phyloP scores from a whole-genome alignment of 2,329 filamentous ascomycete genomes.

The Scedosporium boydii region DNA sequence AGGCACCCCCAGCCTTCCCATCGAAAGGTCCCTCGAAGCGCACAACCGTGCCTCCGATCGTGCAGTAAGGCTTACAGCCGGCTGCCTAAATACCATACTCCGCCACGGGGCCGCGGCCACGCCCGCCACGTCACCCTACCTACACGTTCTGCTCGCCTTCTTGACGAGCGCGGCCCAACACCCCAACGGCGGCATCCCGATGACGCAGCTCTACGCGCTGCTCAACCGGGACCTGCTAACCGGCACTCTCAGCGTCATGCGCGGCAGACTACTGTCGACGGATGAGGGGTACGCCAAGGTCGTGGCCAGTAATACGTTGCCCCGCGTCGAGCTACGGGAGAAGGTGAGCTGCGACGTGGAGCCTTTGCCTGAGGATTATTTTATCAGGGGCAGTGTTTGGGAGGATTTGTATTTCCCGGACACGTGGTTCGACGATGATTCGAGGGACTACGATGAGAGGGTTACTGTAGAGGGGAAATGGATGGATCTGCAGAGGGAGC shows the following conservation, averaged over 20 bases:
- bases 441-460: constrained; percentile 57
- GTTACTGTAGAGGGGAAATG: constrained; percentile 41
- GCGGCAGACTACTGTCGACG: not conserved
- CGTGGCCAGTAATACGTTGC: not conserved
- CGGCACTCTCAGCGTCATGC: constrained; percentile 25
- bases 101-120: constrained; percentile 27
- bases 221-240: constrained; percentile 47
- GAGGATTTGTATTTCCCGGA: constrained; percentile 47
- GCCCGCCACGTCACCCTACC: constrained; percentile 48
- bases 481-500: not conserved
- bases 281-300: not conserved
- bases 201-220: constrained; percentile 29
- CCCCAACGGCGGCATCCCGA: constrained; percentile 12
- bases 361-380: constrained; percentile 61
- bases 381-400: constrained; percentile 54
- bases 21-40: not conserved
- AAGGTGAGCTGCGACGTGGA: constrained; percentile 14
- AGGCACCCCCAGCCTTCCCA: not conserved
- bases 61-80: not conserved
- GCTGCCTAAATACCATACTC: not conserved
- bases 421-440: constrained; percentile 47
- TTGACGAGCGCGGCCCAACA: constrained; percentile 31
- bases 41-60: not conserved
- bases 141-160: constrained; percentile 55
- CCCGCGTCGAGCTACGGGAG: not conserved